Evolutionary conservation across 2,329 filamentous ascomycete species (phyloP).

Genomic region (Ceratocystis variospora): DNA sequence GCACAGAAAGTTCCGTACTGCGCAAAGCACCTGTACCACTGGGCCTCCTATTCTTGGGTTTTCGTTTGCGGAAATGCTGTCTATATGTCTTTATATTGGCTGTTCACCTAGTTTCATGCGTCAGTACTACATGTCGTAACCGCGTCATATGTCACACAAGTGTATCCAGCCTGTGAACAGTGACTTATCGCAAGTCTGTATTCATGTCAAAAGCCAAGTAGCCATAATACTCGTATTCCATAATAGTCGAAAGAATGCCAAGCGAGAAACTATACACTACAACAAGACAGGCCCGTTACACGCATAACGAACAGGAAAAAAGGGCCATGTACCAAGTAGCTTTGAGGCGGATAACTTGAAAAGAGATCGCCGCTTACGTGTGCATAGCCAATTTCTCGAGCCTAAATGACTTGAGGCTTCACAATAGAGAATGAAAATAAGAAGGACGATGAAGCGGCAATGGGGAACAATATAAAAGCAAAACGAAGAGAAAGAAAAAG

Average conservation of each 20-base stretch:
- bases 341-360: neutral
- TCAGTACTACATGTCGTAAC: too few species aligned
- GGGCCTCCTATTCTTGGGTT: too few species aligned
- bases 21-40: too few species aligned
- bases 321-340: neutral
- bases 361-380: neutral
- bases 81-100: too few species aligned
- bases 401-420: neutral
- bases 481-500: neutral
- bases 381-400: neutral
- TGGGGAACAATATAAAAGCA: neutral
- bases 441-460: neutral
- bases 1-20: too few species aligned
- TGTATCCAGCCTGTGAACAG: too few species aligned
- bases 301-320: too few species aligned
- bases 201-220: neutral
- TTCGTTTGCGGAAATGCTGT: too few species aligned
- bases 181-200: too few species aligned
- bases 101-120: too few species aligned
- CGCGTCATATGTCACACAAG: too few species aligned
- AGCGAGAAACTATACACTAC: neutral
- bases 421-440: neutral
- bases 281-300: neutral
- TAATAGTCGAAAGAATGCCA: constrained; percentile 1
- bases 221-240: constrained; percentile 2